Evolutionary conservation across 345 rosid species (phyloP).

Genomic region (Microcos paniculata): DNA sequence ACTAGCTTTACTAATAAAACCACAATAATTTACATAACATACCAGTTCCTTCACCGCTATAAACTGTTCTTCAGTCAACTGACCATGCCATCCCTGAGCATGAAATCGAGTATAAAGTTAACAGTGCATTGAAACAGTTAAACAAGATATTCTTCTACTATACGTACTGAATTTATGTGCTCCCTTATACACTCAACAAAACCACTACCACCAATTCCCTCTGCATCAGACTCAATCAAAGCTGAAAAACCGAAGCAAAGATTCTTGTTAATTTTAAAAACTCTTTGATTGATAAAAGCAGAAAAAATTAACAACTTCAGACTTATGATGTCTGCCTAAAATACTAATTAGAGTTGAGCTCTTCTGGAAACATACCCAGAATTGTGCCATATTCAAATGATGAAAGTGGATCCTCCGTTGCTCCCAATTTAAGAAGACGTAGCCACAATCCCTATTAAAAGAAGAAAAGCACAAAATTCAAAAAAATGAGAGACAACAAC

Average conservation of each 20-base stretch:
- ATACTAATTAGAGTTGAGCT: slow-evolving; percentile 2
- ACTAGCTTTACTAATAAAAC: not conserved
- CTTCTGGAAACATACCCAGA: slow-evolving; percentile 56
- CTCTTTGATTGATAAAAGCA: slow-evolving; percentile 4
- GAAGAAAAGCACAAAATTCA: not conserved
- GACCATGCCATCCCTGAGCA: slow-evolving; percentile 89
- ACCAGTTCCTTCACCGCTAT: slow-evolving; percentile 99
- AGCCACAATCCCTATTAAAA: slow-evolving; percentile 83
- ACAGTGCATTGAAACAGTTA: slow-evolving; percentile 15
- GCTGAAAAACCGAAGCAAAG: slow-evolving; percentile 54
- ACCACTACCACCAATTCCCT: slow-evolving; percentile 99
- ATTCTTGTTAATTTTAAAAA: slow-evolving; percentile 16
- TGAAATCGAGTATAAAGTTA: slow-evolving; percentile 38
- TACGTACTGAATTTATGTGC: slow-evolving; percentile 82
- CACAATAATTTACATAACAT: slow-evolving; percentile 25
- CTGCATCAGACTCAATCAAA: slow-evolving; percentile 97
- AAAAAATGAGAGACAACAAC: not conserved
- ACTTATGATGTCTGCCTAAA: slow-evolving; percentile 17
- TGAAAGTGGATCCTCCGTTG: slow-evolving; percentile 95
- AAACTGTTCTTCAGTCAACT: slow-evolving; percentile 88
- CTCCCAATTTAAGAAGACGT: slow-evolving; percentile 86
- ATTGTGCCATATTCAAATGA: slow-evolving; percentile 99
- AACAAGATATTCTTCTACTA: slow-evolving; percentile 19
- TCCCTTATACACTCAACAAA: slow-evolving; percentile 97
- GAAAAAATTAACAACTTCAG: slow-evolving; percentile 15